phyloP scores from a whole-genome alignment of 202 grass and related monocot species.

The Brachypodium distachyon region DNA sequence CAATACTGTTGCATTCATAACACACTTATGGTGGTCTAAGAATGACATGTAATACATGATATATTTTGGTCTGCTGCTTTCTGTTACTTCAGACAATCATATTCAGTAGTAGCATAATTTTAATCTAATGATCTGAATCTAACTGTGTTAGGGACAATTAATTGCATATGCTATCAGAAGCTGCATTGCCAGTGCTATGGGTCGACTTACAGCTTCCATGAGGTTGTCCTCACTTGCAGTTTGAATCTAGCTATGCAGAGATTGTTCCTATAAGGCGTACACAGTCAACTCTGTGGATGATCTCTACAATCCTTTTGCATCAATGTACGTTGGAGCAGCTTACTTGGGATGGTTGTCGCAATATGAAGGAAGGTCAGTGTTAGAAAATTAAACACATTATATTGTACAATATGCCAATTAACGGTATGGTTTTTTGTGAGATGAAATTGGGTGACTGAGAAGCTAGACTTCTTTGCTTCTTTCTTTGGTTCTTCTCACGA shows the following conservation, averaged over 20 bases:
- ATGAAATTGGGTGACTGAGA: too few relatives aligned
- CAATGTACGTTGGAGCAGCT: conserved; percentile 88
- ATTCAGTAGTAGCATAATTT: neutral
- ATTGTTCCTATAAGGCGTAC: conserved; percentile 63
- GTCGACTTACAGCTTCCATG: neutral
- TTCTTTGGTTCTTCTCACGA: too few relatives aligned
- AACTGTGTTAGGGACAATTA: neutral
- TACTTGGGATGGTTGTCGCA: conserved; percentile 78
- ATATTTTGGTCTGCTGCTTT: neutral
- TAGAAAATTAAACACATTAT: neutral
- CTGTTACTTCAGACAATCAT: neutral
- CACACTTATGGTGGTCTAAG: neutral
- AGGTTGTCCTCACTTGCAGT: conserved; percentile 5
- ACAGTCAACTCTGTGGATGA: conserved; percentile 75
- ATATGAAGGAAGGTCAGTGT: conserved; percentile 85
- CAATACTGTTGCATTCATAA: neutral
- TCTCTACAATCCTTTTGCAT: conserved; percentile 95
- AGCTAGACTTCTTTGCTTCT: too few relatives aligned
- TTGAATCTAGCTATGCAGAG: conserved; percentile 36
- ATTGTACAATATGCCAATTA: too few relatives aligned
- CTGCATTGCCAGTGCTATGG: too few relatives aligned
- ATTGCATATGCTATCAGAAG: neutral
- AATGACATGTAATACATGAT: neutral
- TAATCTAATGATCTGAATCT: conserved; percentile 1
- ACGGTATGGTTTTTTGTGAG: too few relatives aligned